phyloP scores from a whole-genome alignment of 2,329 filamentous ascomycete genomes.

The Nigrospora osmanthi region DNA sequence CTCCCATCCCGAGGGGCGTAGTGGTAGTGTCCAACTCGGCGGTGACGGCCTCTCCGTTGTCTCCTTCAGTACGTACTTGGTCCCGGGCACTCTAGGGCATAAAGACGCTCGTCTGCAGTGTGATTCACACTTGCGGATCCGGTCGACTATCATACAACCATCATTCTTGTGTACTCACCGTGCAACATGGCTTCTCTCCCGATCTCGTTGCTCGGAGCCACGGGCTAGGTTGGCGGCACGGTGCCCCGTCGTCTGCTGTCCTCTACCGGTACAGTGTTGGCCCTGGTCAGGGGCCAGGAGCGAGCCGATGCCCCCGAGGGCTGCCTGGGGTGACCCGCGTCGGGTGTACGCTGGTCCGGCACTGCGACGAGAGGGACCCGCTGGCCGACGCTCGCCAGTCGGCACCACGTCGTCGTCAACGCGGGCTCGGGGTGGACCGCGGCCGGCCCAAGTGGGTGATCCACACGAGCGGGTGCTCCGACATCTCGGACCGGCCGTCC shows the following conservation, averaged over 20 bases:
- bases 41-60: too few relatives aligned
- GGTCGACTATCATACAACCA: not conserved
- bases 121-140: too few relatives aligned
- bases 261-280: not conserved
- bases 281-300: conserved; percentile 4
- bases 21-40: too few relatives aligned
- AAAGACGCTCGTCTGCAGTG: too few relatives aligned
- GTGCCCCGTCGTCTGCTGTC: conserved; percentile 8
- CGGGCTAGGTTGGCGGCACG: conserved; percentile 11
- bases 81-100: too few relatives aligned
- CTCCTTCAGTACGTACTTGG: too few relatives aligned
- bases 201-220: conserved; percentile 8
- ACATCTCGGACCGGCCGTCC: conserved; percentile 9
- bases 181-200: not conserved
- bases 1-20: too few relatives aligned
- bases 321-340: conserved; percentile 4
- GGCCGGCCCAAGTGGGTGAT: conserved; percentile 15
- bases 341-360: conserved; percentile 1
- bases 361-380: conserved; percentile 6
- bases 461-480: conserved; percentile 9
- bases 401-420: conserved; percentile 25
- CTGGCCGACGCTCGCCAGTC: conserved; percentile 5
- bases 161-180: not conserved
- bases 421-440: conserved; percentile 24
- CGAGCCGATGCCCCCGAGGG: conserved; percentile 2